phyloP scores from a whole-genome alignment of 2,329 filamentous ascomycete species.

The Epichloe aotearoae region DNA sequence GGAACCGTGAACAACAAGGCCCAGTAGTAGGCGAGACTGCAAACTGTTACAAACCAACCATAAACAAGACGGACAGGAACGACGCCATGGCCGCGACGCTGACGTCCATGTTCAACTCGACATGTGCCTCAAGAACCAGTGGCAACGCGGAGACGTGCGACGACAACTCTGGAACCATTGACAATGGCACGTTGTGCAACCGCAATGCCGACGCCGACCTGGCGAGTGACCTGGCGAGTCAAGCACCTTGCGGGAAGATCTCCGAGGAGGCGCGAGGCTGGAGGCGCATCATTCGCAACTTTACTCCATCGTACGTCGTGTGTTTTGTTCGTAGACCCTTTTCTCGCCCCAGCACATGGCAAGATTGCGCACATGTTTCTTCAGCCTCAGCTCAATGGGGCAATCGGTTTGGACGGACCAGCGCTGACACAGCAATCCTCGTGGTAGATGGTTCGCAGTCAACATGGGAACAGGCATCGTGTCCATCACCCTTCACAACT shows the following conservation, averaged over 20 bases:
- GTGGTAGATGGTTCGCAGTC: slow-evolving; percentile 41
- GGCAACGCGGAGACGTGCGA: not conserved
- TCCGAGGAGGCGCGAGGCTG: slow-evolving; percentile 23
- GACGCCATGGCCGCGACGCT: not conserved
- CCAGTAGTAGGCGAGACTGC: no score
- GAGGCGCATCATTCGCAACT: slow-evolving; percentile 36
- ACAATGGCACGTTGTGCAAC: not conserved
- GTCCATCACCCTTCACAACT: slow-evolving; percentile 45
- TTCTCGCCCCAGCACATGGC: not conserved
- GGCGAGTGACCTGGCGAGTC: not conserved
- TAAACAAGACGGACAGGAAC: no score
- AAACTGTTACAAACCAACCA: no score
- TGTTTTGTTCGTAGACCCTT: not conserved
- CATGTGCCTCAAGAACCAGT: not conserved
- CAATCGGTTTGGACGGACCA: not conserved
- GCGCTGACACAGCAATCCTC: not conserved
- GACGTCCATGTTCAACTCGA: not conserved
- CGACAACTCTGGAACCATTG: not conserved
- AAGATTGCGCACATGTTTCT: no score
- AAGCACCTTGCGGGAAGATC: slow-evolving; percentile 15
- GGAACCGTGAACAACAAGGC: no score
- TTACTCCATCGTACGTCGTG: slow-evolving; percentile 37
- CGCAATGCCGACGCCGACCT: not conserved
- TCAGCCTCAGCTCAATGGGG: no score
- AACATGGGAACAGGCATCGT: slow-evolving; percentile 59